Evolutionary conservation across 23 red algal species (phyloP), one percentile per base, ranked within the genome.

Genomic region (Pyropia yezoensis): DNA sequence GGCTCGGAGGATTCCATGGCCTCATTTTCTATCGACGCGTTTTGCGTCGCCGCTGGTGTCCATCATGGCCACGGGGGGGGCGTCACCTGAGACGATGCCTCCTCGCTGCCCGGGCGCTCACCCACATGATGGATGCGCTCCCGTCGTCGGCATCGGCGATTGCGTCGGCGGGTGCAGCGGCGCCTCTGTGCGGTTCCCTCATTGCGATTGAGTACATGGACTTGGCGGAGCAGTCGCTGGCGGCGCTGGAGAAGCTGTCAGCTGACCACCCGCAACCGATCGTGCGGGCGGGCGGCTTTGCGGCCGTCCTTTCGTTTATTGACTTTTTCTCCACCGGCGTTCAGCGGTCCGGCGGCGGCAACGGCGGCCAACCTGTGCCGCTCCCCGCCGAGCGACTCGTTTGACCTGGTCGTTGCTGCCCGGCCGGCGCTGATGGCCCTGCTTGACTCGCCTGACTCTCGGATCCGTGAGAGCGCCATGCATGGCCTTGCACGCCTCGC

Each of bases 131-230:
- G 70, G 93, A 97, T 19, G 85, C 75, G 21, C 47, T 89, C 20
- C 93, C 93, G 28, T 71, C 80, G 6, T 73, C 73, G 24, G 83
- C 72, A 3, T 82, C 93, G 26, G 60, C 77, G 18, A 89, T 97
- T 77, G 79, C 85, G 18, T 60, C 78, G 57, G 59, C 75, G 18
- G 68, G 85, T 53, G 93, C 93, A 11, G 80, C 79, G 11, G 60
- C 28, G 30, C 65, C 87, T 27, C 73, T 97, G 2, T 97, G 93
- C 33, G 76, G 66, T 49, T 76, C 76, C 14, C 64, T 97, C n/a
- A 54, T 90, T 18, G 64, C 85, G 14, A 89, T 97, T 57, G 83
- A 97, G 69, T 97, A 97, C 66, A 97, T 97, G 55, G 93, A 97
- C 66, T 72, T 97, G 14, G 93, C 93, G 30, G 93, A 97, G 60